Conservation (phyloP, 345 rosid species). For the Bretschneidera sinensis region DNA sequence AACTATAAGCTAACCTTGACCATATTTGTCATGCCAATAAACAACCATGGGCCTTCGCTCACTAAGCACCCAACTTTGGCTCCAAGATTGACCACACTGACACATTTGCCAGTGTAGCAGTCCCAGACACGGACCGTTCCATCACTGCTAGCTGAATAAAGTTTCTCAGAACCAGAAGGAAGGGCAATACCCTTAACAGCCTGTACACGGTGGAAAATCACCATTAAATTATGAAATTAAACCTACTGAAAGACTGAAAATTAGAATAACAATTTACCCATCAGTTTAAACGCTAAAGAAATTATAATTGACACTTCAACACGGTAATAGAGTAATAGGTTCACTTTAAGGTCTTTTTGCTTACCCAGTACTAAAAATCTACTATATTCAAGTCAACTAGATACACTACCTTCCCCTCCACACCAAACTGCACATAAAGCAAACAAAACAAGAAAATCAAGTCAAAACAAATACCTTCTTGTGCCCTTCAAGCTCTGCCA, state of each 20-base stretch:
- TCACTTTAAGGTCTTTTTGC: too few species aligned
- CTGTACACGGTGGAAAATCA: too few species aligned
- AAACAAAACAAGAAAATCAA: neutral
- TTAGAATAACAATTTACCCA: too few species aligned
- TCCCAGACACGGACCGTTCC: conserved; percentile 48
- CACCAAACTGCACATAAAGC: neutral
- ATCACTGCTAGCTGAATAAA: conserved; percentile 48
- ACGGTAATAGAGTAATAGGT: too few species aligned
- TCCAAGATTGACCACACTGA: conserved; percentile 26
- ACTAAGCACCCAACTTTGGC: conserved; percentile 45
- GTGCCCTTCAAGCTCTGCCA: conserved; percentile 31
- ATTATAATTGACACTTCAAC: too few species aligned
- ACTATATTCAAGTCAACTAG: too few species aligned
- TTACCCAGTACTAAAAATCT: too few species aligned
- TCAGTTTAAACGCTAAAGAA: too few species aligned
- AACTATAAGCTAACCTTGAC: conserved; percentile 36
- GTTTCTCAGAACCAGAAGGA: conserved; percentile 50
- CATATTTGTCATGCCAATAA: conserved; percentile 46
- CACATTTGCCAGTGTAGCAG: conserved; percentile 46
- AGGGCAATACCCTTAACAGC: conserved; percentile 45
- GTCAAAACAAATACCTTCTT: conserved; percentile 23
- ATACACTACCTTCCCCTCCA: too few species aligned
- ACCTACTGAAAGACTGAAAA: too few species aligned
- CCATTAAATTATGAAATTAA: too few species aligned
- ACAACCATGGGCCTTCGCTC: conserved; percentile 57